Base-by-base conservation (phyloP, 2,329 filamentous ascomycete species). In the Trichoderma oligosporum region DNA sequence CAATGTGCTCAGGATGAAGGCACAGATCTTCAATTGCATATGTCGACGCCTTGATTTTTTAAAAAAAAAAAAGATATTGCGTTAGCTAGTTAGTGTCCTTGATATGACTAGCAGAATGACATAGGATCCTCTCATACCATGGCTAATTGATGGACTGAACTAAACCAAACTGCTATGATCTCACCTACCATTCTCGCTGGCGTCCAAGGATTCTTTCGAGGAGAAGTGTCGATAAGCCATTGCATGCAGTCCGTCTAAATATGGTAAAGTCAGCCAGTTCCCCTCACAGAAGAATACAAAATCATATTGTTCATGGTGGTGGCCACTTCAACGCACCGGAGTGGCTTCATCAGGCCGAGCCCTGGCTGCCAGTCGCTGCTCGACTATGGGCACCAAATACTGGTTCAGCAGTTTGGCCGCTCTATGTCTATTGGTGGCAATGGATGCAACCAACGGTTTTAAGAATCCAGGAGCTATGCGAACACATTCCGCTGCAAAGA, bases 91-190 rank as follows among this genome's bases (percentile, higher is more conserved):
- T n/a, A 6, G 3, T 24, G 4, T 42, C 4, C n/a, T n/a, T n/a
- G 42, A 14, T 4, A 35, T 14, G 5, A 1, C 14, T 7, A 12
- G 6, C 14, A 1, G 14, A 11, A 22, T 7, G 18, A 20, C 18
- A 12, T 24, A 3, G 7, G 42, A 16, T 1, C 0, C 14, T 9
- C 4, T 29, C 57, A 35, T 45, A 58, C 59, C 33, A 42, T 60
- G 18, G 59, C 35, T 12, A 58, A 29, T 25, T 45, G 33, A 25
- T 60, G 59, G 2, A 58, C 53, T 3, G 60, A 57, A 29, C 57
- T 42, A 35, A 60, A 57, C 57, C 60, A 61, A 16, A 61, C 38
- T 1, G 60, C 60, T 52, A 60, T 61, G n/a, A 57, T 44, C n/a
- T 61, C 60, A 2, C 41, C 31, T 2, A 55, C 44, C 47, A 55